Evolutionary conservation across 2,329 filamentous ascomycete genomes (phyloP).

Genomic region (Fusarium duplospermum): DNA sequence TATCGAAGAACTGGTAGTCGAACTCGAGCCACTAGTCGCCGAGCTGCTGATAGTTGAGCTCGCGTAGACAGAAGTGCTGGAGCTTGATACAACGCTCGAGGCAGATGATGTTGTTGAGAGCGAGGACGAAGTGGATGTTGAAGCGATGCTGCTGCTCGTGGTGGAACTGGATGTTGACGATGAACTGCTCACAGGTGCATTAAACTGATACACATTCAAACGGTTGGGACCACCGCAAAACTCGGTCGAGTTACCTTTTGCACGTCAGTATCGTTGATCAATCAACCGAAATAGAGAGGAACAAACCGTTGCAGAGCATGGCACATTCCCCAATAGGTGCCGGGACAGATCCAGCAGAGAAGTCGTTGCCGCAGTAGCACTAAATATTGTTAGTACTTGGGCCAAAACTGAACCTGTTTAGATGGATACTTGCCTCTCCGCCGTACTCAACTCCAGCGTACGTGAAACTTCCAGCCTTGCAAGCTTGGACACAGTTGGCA

Average conservation of each 20-base stretch:
- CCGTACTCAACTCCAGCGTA: constrained; percentile 55
- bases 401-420: too few relatives aligned
- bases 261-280: constrained; percentile 1
- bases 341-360: constrained; percentile 43
- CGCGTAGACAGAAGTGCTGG: not conserved
- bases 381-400: not conserved
- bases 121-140: rapidly evolving
- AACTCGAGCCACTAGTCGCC: not conserved
- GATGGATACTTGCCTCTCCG: constrained; percentile 45
- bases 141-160: not conserved
- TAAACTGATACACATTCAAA: constrained; percentile 51
- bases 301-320: constrained; percentile 50
- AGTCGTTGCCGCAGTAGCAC: constrained; percentile 52
- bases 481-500: constrained; percentile 48
- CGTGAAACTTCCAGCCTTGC: constrained; percentile 41
- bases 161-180: not conserved
- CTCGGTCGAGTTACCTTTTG: constrained; percentile 49
- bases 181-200: constrained; percentile 15
- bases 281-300: not conserved
- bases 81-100: not conserved
- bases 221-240: constrained; percentile 50
- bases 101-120: not conserved
- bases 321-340: constrained; percentile 48
- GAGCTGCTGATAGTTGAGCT: not conserved
- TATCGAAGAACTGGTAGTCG: not conserved